Conservation (phyloP, 768 basidiomycete species). For the Scleroderma bovista region DNA sequence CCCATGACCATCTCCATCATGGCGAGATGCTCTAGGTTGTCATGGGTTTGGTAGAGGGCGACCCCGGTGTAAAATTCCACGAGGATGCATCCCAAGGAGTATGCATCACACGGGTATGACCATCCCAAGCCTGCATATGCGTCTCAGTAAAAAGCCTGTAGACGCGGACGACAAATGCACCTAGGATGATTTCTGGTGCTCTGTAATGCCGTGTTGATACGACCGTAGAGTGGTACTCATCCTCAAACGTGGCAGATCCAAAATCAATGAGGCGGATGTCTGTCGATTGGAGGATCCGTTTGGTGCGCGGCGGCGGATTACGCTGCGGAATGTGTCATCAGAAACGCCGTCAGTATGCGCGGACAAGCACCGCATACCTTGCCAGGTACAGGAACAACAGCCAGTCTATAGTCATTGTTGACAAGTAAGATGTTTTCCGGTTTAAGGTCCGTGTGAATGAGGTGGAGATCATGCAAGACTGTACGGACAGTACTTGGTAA, state of each 20-base stretch:
- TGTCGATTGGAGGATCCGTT: slow-evolving; percentile 78
- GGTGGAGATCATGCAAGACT: slow-evolving; percentile 88
- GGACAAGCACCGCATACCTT: slow-evolving; percentile 43
- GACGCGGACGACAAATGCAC: slow-evolving; percentile 42
- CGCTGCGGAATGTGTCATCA: slow-evolving; percentile 39
- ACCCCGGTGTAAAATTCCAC: slow-evolving; percentile 98
- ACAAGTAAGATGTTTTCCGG: slow-evolving; percentile 98
- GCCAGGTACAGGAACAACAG: slow-evolving; percentile 54
- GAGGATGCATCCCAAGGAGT: slow-evolving; percentile 96
- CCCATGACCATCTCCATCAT: slow-evolving; percentile 99
- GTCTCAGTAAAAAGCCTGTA: slow-evolving; percentile 10
- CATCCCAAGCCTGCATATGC: slow-evolving; percentile 76
- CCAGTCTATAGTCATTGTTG: slow-evolving; percentile 66
- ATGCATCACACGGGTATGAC: slow-evolving; percentile 98
- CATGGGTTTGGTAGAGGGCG: slow-evolving; percentile 98
- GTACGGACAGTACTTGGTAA: slow-evolving; percentile 8
- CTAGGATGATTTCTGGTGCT: slow-evolving; percentile 97
- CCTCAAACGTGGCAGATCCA: slow-evolving; percentile 95
- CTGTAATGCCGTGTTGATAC: slow-evolving; percentile 98
- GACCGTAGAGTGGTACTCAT: slow-evolving; percentile 97
- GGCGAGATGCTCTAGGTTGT: slow-evolving; percentile 97
- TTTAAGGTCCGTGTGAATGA: slow-evolving; percentile 98
- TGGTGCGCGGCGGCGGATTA: slow-evolving; percentile 58
- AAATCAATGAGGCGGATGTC: slow-evolving; percentile 97
- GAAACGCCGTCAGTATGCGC: slow-evolving; percentile 1